phyloP scores from a whole-genome alignment of 2,329 filamentous ascomycete species.

The Aspergillus jensenii region DNA sequence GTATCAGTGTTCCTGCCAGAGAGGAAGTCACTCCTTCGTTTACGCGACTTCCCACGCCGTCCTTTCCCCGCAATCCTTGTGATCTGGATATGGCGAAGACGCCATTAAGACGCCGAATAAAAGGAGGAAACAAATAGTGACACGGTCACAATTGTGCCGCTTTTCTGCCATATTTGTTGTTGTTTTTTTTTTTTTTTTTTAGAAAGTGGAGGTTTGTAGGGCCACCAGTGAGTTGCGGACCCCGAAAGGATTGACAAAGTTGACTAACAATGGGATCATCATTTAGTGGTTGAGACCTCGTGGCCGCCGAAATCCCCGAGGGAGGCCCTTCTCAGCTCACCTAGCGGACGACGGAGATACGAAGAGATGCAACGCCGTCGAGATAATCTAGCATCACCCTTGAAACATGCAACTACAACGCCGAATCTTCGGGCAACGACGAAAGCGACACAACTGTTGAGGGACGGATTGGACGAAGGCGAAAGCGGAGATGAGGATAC shows the following conservation, averaged over 20 bases:
- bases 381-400: conserved; percentile 69
- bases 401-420: conserved; percentile 51
- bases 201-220: conserved; percentile 5
- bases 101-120: neutral
- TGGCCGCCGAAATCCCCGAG: conserved; percentile 66
- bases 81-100: conserved; percentile 15
- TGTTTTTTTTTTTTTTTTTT: too few relatives aligned
- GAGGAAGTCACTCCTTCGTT: neutral
- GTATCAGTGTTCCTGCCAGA: neutral
- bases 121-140: neutral
- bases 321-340: conserved; percentile 66
- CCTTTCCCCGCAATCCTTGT: conserved; percentile 13
- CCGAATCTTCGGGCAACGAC: conserved; percentile 33
- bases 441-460: conserved; percentile 33
- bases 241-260: neutral
- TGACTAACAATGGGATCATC: conserved; percentile 4
- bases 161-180: neutral
- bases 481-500: conserved; percentile 62
- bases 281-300: conserved; percentile 44
- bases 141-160: neutral
- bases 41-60: conserved; percentile 6
- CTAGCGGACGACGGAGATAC: conserved; percentile 74
- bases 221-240: conserved; percentile 24
- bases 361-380: conserved; percentile 65
- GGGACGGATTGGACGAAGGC: conserved; percentile 38